Conservation (phyloP, 495 filamentous ascomycete genomes). For the Aspergillus ellipticus region DNA sequence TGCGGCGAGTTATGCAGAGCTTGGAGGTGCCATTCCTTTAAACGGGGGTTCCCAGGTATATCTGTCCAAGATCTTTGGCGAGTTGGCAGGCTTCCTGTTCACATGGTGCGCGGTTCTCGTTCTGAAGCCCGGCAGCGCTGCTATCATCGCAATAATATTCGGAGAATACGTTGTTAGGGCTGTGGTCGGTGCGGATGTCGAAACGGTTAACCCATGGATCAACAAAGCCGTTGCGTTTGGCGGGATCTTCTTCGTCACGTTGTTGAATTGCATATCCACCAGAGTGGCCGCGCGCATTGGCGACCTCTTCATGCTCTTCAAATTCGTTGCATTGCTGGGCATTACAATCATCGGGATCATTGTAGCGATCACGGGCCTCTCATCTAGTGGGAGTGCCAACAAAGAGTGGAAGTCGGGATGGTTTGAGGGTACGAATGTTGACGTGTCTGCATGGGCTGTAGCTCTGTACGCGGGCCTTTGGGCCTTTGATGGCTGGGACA, state of each 20-base stretch:
- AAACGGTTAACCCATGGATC: constrained; percentile 75
- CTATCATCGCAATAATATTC: constrained; percentile 96
- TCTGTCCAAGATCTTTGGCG: constrained; percentile 91
- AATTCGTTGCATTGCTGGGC: constrained; percentile 83
- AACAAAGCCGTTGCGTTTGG: constrained; percentile 83
- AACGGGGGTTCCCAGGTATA: constrained; percentile 95
- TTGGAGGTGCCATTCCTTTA: constrained; percentile 91
- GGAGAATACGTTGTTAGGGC: constrained; percentile 93
- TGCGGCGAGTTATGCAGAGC: constrained; percentile 91
- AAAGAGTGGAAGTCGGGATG: constrained; percentile 87
- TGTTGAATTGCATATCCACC: constrained; percentile 87
- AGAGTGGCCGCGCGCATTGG: constrained; percentile 78
- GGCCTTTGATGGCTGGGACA: constrained; percentile 99
- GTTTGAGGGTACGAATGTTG: constrained; percentile 83
- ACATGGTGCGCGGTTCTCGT: constrained; percentile 95
- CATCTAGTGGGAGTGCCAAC: constrained; percentile 69
- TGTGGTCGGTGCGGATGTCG: constrained; percentile 73
- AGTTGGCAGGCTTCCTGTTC: constrained; percentile 86
- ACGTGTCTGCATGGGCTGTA: constrained; percentile 80
- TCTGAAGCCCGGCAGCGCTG: constrained; percentile 85
- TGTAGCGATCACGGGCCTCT: constrained; percentile 81
- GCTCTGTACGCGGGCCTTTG: constrained; percentile 93
- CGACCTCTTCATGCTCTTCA: constrained; percentile 93
- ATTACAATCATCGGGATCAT: constrained; percentile 87
- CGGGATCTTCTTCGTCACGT: constrained; percentile 70